Evolutionary conservation across 805 yeast species (phyloP).

Genomic region (Clavispora carvajalis): DNA sequence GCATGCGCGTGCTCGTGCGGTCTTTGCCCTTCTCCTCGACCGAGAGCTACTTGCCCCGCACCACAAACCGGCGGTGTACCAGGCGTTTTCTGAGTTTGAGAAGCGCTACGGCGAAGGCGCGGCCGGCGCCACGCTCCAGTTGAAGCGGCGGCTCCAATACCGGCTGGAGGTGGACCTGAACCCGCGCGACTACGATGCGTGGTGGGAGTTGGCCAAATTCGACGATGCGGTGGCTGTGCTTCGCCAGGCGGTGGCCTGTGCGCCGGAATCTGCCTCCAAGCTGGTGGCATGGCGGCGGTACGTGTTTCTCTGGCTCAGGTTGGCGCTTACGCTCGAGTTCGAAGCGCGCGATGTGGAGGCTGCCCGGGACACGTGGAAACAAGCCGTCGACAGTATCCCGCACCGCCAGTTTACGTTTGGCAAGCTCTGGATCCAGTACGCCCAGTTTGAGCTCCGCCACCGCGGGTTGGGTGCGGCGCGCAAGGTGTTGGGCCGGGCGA

Average conservation of each 20-base stretch:
- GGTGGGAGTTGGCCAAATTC: constrained; percentile 61
- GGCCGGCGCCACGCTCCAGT: constrained; percentile 46
- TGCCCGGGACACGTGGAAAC: constrained; percentile 49
- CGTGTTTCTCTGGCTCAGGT: constrained; percentile 64
- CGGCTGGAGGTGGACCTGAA: constrained; percentile 41
- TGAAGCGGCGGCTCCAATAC: constrained; percentile 53
- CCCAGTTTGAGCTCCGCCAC: constrained; percentile 71
- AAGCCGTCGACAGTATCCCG: constrained; percentile 48
- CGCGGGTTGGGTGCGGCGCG: constrained; percentile 50
- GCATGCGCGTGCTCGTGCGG: constrained; percentile 55
- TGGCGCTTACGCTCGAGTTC: constrained; percentile 59
- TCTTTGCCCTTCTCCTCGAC: constrained; percentile 49
- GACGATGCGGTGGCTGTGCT: constrained; percentile 31
- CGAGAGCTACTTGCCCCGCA: constrained; percentile 10
- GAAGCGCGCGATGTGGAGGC: constrained; percentile 33
- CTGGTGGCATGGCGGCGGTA: constrained; percentile 59
- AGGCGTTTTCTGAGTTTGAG: constrained; percentile 51
- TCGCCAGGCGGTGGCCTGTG: constrained; percentile 38
- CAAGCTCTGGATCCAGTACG: constrained; percentile 66
- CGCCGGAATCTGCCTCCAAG: constrained; percentile 31
- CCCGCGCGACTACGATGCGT: constrained; percentile 63
- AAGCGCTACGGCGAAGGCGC: constrained; percentile 58
- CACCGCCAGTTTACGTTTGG: constrained; percentile 60
- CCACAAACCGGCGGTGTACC: constrained; percentile 18
- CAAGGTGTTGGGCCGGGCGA: constrained; percentile 61